Evolutionary conservation across 306 rosid species (phyloP), one percentile per base, ranked within the genome.

Genomic region (Inga oerstediana): DNA sequence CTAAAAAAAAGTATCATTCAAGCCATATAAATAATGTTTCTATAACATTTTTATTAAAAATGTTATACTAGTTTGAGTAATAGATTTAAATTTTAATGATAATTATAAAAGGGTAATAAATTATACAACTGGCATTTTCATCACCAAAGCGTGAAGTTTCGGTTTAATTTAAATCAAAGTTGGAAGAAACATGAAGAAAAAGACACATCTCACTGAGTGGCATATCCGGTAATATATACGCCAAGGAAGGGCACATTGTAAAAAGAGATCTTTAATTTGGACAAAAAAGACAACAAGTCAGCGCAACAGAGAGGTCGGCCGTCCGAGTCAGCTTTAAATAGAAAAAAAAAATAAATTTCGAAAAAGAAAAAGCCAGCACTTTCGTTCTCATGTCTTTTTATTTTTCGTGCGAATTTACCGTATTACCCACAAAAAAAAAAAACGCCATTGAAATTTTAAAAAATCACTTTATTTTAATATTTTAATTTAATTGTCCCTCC

Each of bases 231-330:
- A 74, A 81, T 75, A 80, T 45, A 8, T 0, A 14, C 22, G 1
- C 2, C 10, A 14, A 56, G 0, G 0, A 78, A 80, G 83, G 90
- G 87, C 69, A 79, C 32, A 13, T 30, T 35, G 3, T 24, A 59
- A 80, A 2, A 1, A 0, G 1, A 8, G 3, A 13, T 61, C 45
- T 52, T 84, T 73, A 75, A 67, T 44, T 70, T 77, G 76, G 45
- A 58, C 72, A 75, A 81, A 91, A 90, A 89, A 77, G 94, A 93
- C 96, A 93, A 93, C 88, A 91, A 87, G 97, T 90, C 93, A 89
- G 93, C 93, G 91, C 84, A 89, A 86, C 88, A 81, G 83, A 86
- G 90, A 90, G 91, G 86, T 87, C 82, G 89, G 89, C 94, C 87
- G 89, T 74, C 89, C 89, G 84, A 88, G 77, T 73, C 88, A 90